These are phyloP conservation scores for Neonectria faginata DNA, from an alignment of 2,329 filamentous ascomycete species.

Conservation along the genomic window DNA sequence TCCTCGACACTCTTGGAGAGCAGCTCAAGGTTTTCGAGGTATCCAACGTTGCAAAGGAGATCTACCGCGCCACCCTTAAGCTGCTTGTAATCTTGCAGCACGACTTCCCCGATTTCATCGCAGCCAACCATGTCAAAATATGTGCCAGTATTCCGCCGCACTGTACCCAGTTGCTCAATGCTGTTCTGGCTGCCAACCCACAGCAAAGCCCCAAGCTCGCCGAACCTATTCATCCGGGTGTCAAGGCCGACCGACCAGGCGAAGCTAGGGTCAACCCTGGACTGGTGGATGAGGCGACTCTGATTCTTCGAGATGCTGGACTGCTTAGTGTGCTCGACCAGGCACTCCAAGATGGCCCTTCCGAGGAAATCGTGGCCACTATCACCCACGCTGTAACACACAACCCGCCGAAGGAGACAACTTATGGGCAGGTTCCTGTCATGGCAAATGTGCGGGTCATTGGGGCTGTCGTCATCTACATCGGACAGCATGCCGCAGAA, in stretches of 20 bases:
- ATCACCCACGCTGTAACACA: constrained; percentile 79
- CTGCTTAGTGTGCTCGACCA: constrained; percentile 70
- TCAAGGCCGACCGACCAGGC: constrained; percentile 82
- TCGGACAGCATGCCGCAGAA: constrained; percentile 78
- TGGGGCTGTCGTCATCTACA: constrained; percentile 85
- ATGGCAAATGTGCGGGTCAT: constrained; percentile 78
- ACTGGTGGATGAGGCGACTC: constrained; percentile 71
- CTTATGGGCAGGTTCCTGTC: constrained; percentile 74
- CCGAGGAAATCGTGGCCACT: constrained; percentile 79
- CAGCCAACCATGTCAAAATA: constrained; percentile 85
- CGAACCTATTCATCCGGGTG: constrained; percentile 63
- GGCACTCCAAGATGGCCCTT: constrained; percentile 70
- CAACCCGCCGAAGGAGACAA: constrained; percentile 67
- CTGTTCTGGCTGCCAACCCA: constrained; percentile 85
- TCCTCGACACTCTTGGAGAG: constrained; percentile 81
- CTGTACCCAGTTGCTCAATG: constrained; percentile 88
- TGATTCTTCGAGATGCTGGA: constrained; percentile 65
- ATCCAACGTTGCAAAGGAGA: constrained; percentile 77
- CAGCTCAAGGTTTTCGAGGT: constrained; percentile 81
- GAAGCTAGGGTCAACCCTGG: constrained; percentile 77
- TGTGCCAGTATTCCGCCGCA: constrained; percentile 85
- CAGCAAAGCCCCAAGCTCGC: constrained; percentile 77
- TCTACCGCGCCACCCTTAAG: constrained; percentile 87
- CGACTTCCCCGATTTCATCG: constrained; percentile 93
- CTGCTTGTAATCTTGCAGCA: constrained; percentile 89